Evolutionary conservation across 2,329 filamentous ascomycete genomes (phyloP).

Genomic region (Alternaria triticina): DNA sequence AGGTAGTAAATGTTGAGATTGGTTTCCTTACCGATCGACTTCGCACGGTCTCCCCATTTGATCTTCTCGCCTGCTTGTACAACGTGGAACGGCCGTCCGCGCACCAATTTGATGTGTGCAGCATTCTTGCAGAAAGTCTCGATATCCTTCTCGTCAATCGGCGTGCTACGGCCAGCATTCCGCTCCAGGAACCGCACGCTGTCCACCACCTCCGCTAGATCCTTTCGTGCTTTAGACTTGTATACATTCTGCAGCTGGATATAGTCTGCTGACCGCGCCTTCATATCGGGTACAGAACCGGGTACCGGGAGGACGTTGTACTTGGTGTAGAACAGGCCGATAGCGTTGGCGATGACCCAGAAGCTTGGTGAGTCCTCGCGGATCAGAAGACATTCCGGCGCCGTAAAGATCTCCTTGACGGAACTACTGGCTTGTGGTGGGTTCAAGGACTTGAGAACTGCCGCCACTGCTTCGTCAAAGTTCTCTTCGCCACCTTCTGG

Average conservation of each 20-base stretch:
- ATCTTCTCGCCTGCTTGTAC: constrained; percentile 51
- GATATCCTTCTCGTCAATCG: constrained; percentile 74
- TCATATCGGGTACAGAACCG: constrained; percentile 95
- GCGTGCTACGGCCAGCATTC: constrained; percentile 53
- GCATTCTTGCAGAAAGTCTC: constrained; percentile 96
- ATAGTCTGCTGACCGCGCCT: constrained; percentile 89
- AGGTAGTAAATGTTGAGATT: neutral
- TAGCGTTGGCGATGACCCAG: constrained; percentile 85
- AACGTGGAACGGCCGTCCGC: constrained; percentile 63
- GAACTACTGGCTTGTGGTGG: constrained; percentile 70
- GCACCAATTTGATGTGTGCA: constrained; percentile 87
- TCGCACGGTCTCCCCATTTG: constrained; percentile 57
- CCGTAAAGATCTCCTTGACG: constrained; percentile 79
- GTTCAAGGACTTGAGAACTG: constrained; percentile 86
- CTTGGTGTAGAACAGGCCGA: constrained; percentile 76
- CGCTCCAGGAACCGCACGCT: constrained; percentile 65
- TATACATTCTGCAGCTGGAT: constrained; percentile 91
- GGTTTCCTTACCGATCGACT: constrained; percentile 58
- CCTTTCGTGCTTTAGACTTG: constrained; percentile 82
- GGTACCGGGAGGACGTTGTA: constrained; percentile 80
- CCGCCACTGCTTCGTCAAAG: constrained; percentile 87
- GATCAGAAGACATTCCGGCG: constrained; percentile 63
- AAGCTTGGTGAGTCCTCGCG: constrained; percentile 67
- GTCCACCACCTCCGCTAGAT: constrained; percentile 75
- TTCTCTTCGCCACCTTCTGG: constrained; percentile 94